Evolutionary conservation across 2,329 filamentous ascomycete genomes (phyloP), one percentile per base, ranked within the genome.

Genomic region (Fusarium gaditjirri): DNA sequence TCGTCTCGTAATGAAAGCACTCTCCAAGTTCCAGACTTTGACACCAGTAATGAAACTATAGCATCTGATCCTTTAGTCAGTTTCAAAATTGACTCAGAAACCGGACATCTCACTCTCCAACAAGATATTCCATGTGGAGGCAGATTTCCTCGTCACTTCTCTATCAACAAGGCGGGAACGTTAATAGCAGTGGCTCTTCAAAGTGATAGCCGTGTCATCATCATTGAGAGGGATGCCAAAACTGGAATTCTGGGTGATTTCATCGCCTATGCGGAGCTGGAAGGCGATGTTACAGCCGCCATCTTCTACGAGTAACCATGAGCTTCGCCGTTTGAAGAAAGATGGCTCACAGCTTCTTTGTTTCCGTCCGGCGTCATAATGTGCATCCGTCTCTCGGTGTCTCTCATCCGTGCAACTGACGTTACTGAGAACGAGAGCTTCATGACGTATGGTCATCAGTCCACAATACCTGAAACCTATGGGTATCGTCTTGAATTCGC

Each of bases 121-220:
- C 87, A 91, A 74, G 84, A 89, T 33, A 86, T 86, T n/a, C 85
- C 91, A 0, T 87, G 90, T 1, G 91, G 91, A 53, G 93, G 93
- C 5, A 79, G 82, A 12, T 87, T 86, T 61, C 93, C 93, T 1
- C 86, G 93, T 27, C 91, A 92, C 43, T 92, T 93, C 79, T 87
- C 86, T 55, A 81, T 93, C 62, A 94, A 92, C 79, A 85, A 85
- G 68, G 87, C 86, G 16, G 92, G 92, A 2, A 85, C 86, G 60
- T 81, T 91, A 65, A 81, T 94, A 6, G 92, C 90, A 3, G 88
- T 94, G 33, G 91, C 87, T 1, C 84, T 92, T 71, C 91, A 94
- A 80, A 81, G 81, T 21, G 89, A 89, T 55, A 83, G 85, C 36
- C 88, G 86, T 35, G 88, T 93, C 3, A 88, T 87, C 11, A 80